Conservation (phyloP, 139 green algal species). For the Trebouxia sp. region DNA sequence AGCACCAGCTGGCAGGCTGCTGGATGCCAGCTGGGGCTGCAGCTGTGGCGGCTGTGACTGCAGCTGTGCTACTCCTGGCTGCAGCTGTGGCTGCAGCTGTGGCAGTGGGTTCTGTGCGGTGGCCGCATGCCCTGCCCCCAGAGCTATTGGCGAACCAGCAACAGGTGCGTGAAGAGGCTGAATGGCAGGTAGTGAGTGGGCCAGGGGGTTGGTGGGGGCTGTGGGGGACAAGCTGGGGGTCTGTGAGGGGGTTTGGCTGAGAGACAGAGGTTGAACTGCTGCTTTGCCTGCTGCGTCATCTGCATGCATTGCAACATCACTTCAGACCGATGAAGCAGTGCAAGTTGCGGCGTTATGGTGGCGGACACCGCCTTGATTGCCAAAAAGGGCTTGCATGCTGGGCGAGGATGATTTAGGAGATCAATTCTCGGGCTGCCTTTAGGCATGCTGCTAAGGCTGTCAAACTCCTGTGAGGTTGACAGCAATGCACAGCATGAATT, state of each 20-base stretch:
- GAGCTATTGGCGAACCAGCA: too few species aligned
- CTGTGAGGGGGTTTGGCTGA: not conserved
- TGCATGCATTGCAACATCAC: not conserved
- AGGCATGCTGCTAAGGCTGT: too few species aligned
- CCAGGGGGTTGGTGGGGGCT: not conserved
- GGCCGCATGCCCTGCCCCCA: not conserved
- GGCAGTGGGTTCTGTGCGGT: not conserved
- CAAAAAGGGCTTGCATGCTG: too few species aligned
- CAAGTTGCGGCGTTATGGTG: too few species aligned
- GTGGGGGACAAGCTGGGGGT: not conserved
- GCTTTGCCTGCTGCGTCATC: not conserved
- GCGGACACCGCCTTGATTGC: too few species aligned
- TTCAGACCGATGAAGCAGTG: too few species aligned
- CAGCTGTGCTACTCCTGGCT: not conserved
- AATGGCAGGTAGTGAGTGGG: not conserved
- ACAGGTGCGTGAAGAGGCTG: too few species aligned
- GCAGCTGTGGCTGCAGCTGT: not conserved
- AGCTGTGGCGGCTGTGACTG: not conserved
- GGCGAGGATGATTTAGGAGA: too few species aligned
- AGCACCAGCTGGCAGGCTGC: too few species aligned
- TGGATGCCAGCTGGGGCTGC: not conserved
- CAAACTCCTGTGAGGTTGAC: too few species aligned
- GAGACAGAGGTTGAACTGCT: not conserved
- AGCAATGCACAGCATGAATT: too few species aligned
- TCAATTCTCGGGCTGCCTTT: too few species aligned